A percentile compares a stretch with the other conserved stretches of the same genome.
Conservation (phyloP, 1,139 yeast genomes). For the Lodderomyces orthopsilosis region DNA sequence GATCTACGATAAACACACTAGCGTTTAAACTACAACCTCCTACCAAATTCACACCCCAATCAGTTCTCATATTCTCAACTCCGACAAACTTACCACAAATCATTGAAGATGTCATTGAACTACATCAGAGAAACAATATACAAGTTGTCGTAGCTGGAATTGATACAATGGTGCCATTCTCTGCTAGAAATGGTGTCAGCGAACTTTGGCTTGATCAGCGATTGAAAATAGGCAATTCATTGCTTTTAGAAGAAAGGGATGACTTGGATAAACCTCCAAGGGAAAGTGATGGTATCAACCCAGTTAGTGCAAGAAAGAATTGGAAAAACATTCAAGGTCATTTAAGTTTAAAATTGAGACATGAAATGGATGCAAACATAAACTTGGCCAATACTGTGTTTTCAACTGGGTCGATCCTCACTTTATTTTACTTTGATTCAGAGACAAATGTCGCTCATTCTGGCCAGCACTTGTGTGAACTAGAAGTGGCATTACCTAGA, state of each 20-base stretch:
- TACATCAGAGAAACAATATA: slow-evolving; percentile 26
- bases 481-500: slow-evolving; percentile 25
- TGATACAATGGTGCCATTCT: slow-evolving; percentile 41
- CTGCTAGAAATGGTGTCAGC: slow-evolving; percentile 41
- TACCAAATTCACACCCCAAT: slow-evolving; percentile 18
- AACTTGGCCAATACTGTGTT: slow-evolving; percentile 42
- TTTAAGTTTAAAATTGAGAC: slow-evolving; percentile 18
- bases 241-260: slow-evolving; percentile 23
- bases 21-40: slow-evolving; percentile 16
- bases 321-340: slow-evolving; percentile 36
- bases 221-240: slow-evolving; percentile 22
- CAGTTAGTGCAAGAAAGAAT: slow-evolving; percentile 34
- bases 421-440: slow-evolving; percentile 33
- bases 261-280: slow-evolving; percentile 21
- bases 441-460: slow-evolving; percentile 13
- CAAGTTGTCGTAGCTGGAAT: slow-evolving; percentile 50
- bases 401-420: slow-evolving; percentile 33
- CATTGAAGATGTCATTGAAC: slow-evolving; percentile 30
- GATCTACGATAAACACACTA: slow-evolving; percentile 23
- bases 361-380: slow-evolving; percentile 20
- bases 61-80: slow-evolving; percentile 39
- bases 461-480: slow-evolving; percentile 33
- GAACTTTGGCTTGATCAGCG: slow-evolving; percentile 46
- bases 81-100: slow-evolving; percentile 38
- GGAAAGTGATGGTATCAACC: slow-evolving; percentile 35